A percentile compares a stretch with the other conserved stretches of the same genome.
These are phyloP conservation scores for Cryoendolithus antarcticus DNA, from an alignment of 2,329 filamentous ascomycete genomes.

Conservation along the genomic window DNA sequence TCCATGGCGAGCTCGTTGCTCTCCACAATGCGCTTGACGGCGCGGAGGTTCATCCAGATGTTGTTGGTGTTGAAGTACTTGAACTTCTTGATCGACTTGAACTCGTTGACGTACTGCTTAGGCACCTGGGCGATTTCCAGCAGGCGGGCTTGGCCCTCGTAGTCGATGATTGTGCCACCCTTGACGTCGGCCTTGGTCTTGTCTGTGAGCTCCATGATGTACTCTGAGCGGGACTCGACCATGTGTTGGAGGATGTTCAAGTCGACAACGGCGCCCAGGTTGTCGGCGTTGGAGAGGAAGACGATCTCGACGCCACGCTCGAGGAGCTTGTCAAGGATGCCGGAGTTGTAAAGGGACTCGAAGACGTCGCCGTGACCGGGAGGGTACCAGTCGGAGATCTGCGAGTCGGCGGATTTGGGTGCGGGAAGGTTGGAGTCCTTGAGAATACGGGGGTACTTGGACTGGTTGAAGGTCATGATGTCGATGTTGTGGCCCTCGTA, in stretches of 20 bases:
- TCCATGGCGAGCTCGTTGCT: slow-evolving; percentile 98
- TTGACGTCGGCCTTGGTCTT: slow-evolving; percentile 99
- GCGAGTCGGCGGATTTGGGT: slow-evolving; percentile 75
- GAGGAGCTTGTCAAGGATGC: slow-evolving; percentile 90
- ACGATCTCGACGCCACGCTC: slow-evolving; percentile 93
- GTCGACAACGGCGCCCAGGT: slow-evolving; percentile 94
- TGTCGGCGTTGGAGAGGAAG: slow-evolving; percentile 98
- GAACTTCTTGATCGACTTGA: slow-evolving; percentile 99
- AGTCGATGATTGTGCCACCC: slow-evolving; percentile 99
- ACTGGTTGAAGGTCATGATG: slow-evolving; percentile 99
- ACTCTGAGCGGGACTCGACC: slow-evolving; percentile 92
- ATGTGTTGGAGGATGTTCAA: slow-evolving; percentile 98
- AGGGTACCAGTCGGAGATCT: slow-evolving; percentile 95
- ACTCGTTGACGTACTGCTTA: slow-evolving; percentile 99
- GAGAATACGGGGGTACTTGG: slow-evolving; percentile 90
- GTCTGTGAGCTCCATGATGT: slow-evolving; percentile 99
- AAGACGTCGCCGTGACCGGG: slow-evolving; percentile 99
- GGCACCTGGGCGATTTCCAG: slow-evolving; percentile 98
- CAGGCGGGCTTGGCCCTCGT: slow-evolving; percentile 90
- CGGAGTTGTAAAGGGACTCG: slow-evolving; percentile 98
- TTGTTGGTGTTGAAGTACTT: slow-evolving; percentile 99
- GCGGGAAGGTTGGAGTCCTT: slow-evolving; percentile 97
- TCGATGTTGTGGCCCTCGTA: slow-evolving; percentile 99
- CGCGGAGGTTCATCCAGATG: slow-evolving; percentile 98
- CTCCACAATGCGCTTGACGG: slow-evolving; percentile 97